Base-by-base conservation (phyloP, 768 basidiomycete species). In the Xerocomus spinulosus region DNA sequence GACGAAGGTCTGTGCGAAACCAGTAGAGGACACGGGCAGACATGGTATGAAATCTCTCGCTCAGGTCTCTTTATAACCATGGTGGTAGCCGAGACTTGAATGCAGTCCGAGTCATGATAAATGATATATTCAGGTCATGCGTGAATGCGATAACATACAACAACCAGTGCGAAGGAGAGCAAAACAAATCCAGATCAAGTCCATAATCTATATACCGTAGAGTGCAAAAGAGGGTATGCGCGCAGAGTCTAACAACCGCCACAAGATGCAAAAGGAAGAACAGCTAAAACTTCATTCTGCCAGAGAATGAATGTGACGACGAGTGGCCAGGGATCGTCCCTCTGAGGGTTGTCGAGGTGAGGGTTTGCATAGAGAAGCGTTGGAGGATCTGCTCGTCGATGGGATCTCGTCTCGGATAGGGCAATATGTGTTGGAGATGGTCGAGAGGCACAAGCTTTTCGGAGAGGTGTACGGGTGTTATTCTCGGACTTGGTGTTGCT, bases 301-400 rank as follows among this genome's bases (percentile, higher is more conserved):
- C 57, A 5, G 64, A 63, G 55, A 59, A 54, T 24, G 61, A 52
- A 15, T 47, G 55, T 3, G 60, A 15, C 37, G 45, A 58, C 1
- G 62, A 45, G 46, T 56, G 53, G 9, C 18, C 51, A 9, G 52
- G n/a, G n/a, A 44, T 14, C 4, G 50, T 10, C 3, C 48, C 50
- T 32, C 62, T 66, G 42, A 57, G 52, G 18, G 51, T 33, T 17
- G 56, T 45, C 41, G 54, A 56, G 8, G 62, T 43, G 33, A 64
- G 50, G 0, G 57, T 49, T 18, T 62, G 64, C 4, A 61, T 69
- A 33, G 73, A 69, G 57, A 86, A 81, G 21, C 78, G 76, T 54
- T 79, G 76, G 41, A 86, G 67, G 46, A 82, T 68, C 49, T 80
- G 79, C 55, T 85, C 83, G 57, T 85, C 84, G 20, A 73, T 70